phyloP scores from a whole-genome alignment of 495 filamentous ascomycete genomes.

The Usnea hakonensis region DNA sequence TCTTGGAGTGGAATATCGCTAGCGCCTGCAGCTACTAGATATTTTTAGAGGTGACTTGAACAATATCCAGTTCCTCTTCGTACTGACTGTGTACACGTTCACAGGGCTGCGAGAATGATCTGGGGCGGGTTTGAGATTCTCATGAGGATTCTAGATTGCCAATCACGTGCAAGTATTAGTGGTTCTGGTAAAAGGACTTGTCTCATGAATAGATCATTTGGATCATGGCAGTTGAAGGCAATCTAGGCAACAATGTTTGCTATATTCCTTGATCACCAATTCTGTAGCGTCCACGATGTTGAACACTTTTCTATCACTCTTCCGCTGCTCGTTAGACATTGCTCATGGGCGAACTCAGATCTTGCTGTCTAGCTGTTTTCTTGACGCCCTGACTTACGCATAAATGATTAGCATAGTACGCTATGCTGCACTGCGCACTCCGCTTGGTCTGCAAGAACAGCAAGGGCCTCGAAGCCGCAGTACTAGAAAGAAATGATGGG shows the following conservation, averaged over 20 bases:
- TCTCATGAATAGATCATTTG: neutral
- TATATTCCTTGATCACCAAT: neutral
- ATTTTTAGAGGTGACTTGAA: neutral
- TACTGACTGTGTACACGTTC: neutral
- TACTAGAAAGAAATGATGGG: neutral
- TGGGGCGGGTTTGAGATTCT: neutral
- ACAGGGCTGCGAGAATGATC: neutral
- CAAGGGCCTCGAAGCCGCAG: neutral
- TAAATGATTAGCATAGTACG: neutral
- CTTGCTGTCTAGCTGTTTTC: conserved; percentile 9
- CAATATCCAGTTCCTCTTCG: neutral
- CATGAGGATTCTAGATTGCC: neutral
- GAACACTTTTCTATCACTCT: neutral
- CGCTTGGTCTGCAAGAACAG: neutral
- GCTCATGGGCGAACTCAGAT: neutral
- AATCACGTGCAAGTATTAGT: neutral
- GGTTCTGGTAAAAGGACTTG: neutral
- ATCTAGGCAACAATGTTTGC: neutral
- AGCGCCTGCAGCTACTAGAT: neutral
- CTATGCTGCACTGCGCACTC: neutral
- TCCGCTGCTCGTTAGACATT: neutral
- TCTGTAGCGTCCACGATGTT: neutral
- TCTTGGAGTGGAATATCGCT: no score
- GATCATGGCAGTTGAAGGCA: neutral
- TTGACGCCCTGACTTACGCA: conserved; percentile 6